Evolutionary conservation across 2,329 filamentous ascomycete species (phyloP), one percentile per base, ranked within the genome.

Genomic region (Cordyceps pruinosa): DNA sequence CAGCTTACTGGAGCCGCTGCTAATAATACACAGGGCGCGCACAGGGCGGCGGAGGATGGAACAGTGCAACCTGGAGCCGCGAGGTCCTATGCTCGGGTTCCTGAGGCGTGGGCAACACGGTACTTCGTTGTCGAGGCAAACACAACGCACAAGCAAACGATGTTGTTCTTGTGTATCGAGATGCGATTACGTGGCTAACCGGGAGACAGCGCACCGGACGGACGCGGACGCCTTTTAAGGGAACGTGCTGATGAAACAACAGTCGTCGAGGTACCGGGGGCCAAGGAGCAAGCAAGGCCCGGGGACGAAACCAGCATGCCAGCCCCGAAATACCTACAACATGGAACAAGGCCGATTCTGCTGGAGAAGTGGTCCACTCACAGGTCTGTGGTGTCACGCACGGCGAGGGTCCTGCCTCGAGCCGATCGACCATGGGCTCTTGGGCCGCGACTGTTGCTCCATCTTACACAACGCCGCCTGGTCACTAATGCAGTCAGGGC

Each of bases 211-310:
- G 53, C 35, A 56, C 13, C 13, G 15, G 53, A 49, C 13, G 45
- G 45, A 37, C 30, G 23, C 39, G 34, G 53, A 23, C 34, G 34
- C 44, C 44, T 56, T 56, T 56, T 48, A 56, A 56, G 26, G 46
- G 21, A 56, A 48, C 5, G 32, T 56, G 53, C 23, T 23, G 34
- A 9, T 49, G 53, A 56, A 56, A 56, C 45, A 28, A n/a, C 26
- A 45, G 39, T 25, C 21, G 12, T 42, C 21, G 10, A 42, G n/a
- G 35, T 34, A 30, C 28, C 19, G 10, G 26, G 28, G 34, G 19
- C 7, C 21, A 26, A 26, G 51, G 51, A 46, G 30, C 39, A n/a
- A 37, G n/a, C 45, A 34, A 47, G 45, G 45, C 23, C 45, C 45
- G 28, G 45, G 45, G 45, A 47, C 45, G 45, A 47, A 47, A 34